Evolutionary conservation across 2,329 filamentous ascomycete genomes (phyloP).

Genomic region (Pezizomycotina sp.): DNA sequence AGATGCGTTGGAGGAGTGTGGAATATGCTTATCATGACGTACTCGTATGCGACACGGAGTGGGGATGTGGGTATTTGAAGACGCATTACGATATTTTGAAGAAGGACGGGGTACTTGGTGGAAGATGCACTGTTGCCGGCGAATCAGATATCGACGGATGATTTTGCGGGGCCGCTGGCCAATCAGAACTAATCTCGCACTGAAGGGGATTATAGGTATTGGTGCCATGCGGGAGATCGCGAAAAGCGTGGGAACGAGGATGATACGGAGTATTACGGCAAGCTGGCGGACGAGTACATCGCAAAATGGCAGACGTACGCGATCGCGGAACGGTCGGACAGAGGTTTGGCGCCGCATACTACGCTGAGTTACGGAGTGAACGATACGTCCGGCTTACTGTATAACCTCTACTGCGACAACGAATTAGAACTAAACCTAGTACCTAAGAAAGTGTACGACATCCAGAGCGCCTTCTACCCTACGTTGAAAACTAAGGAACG

Average conservation of each 20-base stretch:
- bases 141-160: conserved; percentile 66
- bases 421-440: too few species aligned
- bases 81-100: conserved; percentile 56
- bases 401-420: too few species aligned
- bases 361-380: too few species aligned
- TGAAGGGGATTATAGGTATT: conserved; percentile 72
- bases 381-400: too few species aligned
- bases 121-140: conserved; percentile 56
- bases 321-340: too few species aligned
- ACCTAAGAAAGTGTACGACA: too few species aligned
- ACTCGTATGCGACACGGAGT: conserved; percentile 45
- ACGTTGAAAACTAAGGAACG: too few species aligned
- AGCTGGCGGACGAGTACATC: too few species aligned
- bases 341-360: too few species aligned
- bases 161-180: conserved; percentile 62
- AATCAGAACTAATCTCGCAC: conserved; percentile 64
- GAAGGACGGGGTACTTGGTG: conserved; percentile 61
- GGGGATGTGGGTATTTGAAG: conserved; percentile 36
- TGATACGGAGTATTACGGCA: conserved; percentile 44
- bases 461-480: too few species aligned
- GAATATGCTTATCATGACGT: conserved; percentile 61
- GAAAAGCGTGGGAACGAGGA: conserved; percentile 39
- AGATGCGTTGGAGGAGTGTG: conserved; percentile 65
- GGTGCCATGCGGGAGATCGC: conserved; percentile 61
- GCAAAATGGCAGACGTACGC: too few species aligned